Conservation (phyloP, 2,329 filamentous ascomycete species). For the Cercospora berteroae region DNA sequence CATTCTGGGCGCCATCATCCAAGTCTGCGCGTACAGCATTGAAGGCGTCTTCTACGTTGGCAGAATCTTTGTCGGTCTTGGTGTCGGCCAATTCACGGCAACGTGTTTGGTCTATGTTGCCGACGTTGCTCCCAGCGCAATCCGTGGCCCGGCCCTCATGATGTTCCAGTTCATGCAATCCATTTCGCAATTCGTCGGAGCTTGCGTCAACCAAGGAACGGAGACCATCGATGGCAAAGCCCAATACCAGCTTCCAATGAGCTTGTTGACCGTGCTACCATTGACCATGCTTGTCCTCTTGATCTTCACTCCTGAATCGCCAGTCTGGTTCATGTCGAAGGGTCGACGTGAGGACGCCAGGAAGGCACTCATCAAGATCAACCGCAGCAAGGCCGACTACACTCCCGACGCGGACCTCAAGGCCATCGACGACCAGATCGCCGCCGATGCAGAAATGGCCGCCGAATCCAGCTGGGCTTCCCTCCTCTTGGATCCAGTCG, state of each 20-base stretch:
- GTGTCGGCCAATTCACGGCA: slow-evolving; percentile 26
- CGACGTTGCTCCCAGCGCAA: slow-evolving; percentile 25
- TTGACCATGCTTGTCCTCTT: slow-evolving; percentile 27
- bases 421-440: slow-evolving; percentile 23
- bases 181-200: slow-evolving; percentile 26
- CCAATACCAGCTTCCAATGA: slow-evolving; percentile 24
- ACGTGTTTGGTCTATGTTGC: slow-evolving; percentile 27
- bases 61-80: slow-evolving; percentile 23
- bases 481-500: slow-evolving; percentile 46
- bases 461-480: slow-evolving; percentile 42
- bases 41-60: slow-evolving; percentile 26
- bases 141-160: slow-evolving; percentile 25
- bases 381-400: slow-evolving; percentile 19
- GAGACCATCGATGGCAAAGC: slow-evolving; percentile 24
- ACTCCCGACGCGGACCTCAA: slow-evolving; percentile 20
- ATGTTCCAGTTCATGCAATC: slow-evolving; percentile 29
- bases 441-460: slow-evolving; percentile 22
- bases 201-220: slow-evolving; percentile 28
- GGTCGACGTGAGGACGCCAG: slow-evolving; percentile 19
- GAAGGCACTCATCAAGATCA: slow-evolving; percentile 25
- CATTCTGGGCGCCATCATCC: slow-evolving; percentile 23
- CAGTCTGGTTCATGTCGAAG: slow-evolving; percentile 26
- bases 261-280: slow-evolving; percentile 19
- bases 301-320: slow-evolving; percentile 23
- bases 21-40: slow-evolving; percentile 25